A percentile compares a stretch with the other conserved stretches of the same genome.
These are phyloP conservation scores for Lodderomyces margitis DNA, from an alignment of 1,139 yeast genomes.

Conservation along the genomic window DNA sequence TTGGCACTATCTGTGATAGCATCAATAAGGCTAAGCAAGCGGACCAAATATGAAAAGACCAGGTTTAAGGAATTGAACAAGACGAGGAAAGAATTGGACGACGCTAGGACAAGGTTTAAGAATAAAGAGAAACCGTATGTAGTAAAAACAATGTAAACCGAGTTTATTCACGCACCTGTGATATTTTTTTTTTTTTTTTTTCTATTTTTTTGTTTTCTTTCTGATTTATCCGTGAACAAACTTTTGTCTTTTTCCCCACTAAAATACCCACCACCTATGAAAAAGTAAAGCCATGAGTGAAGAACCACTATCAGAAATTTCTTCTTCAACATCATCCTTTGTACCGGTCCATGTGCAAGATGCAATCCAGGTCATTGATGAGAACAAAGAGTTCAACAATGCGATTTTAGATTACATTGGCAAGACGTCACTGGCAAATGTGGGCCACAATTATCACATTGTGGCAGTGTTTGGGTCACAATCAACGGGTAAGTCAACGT, in stretches of 20 bases:
- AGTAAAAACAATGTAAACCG: neutral
- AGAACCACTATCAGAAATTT: conserved; percentile 6
- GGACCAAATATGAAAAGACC: conserved; percentile 23
- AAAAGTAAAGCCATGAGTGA: conserved; percentile 1
- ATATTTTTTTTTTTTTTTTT: neutral
- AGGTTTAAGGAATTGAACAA: conserved; percentile 1
- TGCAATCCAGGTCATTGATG: conserved; percentile 78
- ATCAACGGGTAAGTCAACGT: conserved; percentile 92
- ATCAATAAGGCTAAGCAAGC: conserved; percentile 47
- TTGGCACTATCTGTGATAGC: conserved; percentile 58
- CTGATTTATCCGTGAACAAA: too few relatives aligned
- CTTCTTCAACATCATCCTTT: conserved; percentile 37
- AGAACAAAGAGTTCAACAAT: conserved; percentile 61
- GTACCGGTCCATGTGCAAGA: conserved; percentile 32
- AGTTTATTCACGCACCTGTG: neutral
- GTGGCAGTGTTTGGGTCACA: conserved; percentile 97
- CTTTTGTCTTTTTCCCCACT: neutral
- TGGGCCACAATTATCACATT: conserved; percentile 79
- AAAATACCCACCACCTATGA: neutral
- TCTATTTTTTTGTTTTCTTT: neutral
- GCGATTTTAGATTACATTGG: conserved; percentile 35
- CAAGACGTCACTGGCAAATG: conserved; percentile 32
- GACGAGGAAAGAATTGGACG: conserved; percentile 7
- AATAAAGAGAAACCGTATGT: neutral
- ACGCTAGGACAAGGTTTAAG: conserved; percentile 6